Conservation (phyloP, 306 rosid genomes). For the Chamaecrista fasciculata region DNA sequence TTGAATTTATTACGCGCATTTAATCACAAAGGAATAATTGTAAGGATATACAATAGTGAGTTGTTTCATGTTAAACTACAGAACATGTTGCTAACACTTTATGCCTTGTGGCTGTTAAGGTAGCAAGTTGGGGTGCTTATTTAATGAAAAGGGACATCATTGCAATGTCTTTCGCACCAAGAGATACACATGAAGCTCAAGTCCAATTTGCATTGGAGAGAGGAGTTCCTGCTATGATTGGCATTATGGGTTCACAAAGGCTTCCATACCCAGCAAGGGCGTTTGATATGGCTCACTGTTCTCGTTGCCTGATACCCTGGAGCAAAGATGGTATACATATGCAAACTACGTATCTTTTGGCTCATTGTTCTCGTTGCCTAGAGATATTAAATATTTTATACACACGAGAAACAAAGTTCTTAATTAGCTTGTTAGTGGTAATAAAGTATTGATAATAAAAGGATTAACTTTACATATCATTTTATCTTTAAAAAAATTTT, state of each 20-base stretch:
- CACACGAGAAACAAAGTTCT: not conserved
- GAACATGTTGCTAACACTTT: slow-evolving; percentile 13
- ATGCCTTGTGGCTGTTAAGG: slow-evolving; percentile 43
- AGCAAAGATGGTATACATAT: slow-evolving; percentile 47
- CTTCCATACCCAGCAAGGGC: slow-evolving; percentile 93
- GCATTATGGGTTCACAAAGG: slow-evolving; percentile 80
- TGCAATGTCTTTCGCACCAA: slow-evolving; percentile 94
- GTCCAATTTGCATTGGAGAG: slow-evolving; percentile 95
- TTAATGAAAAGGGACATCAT: slow-evolving; percentile 72
- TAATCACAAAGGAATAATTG: no score
- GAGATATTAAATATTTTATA: not conserved
- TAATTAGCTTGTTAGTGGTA: not conserved
- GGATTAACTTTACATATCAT: not conserved
- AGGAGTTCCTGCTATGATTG: slow-evolving; percentile 99
- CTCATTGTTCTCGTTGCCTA: not conserved
- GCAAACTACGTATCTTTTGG: not conserved
- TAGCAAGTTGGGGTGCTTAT: slow-evolving; percentile 98
- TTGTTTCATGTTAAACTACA: not conserved
- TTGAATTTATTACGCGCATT: no score
- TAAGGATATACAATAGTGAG: no score
- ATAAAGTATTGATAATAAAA: not conserved
- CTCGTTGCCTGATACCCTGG: slow-evolving; percentile 97
- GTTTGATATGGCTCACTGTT: slow-evolving; percentile 98
- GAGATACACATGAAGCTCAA: slow-evolving; percentile 96
- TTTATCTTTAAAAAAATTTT: slow-evolving; percentile 8